Evolutionary conservation across 1,139 yeast species (phyloP).

Genomic region (Sugiyamaella pinicola): DNA sequence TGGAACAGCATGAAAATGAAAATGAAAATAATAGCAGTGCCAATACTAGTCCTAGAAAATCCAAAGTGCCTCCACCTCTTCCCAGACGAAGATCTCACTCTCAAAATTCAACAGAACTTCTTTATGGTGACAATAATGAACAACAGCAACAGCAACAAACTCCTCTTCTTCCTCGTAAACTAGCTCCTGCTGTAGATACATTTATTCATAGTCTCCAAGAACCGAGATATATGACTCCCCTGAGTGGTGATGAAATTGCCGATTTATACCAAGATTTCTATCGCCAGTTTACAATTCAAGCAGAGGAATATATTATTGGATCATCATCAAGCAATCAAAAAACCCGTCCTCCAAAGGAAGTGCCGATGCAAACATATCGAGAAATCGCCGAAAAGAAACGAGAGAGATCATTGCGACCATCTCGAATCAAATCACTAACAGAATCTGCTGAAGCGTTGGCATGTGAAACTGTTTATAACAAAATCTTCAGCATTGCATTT

Average conservation of each 20-base stretch:
- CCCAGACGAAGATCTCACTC: constrained; percentile 20
- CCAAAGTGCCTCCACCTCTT: constrained; percentile 20
- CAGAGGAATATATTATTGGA: constrained; percentile 35
- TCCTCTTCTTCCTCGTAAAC: constrained; percentile 18
- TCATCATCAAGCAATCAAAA: constrained; percentile 9
- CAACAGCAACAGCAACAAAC: constrained; percentile 1
- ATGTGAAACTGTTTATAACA: constrained; percentile 47
- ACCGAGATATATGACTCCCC: constrained; percentile 58
- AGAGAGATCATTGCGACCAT: constrained; percentile 33
- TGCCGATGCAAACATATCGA: constrained; percentile 39
- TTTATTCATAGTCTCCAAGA: constrained; percentile 56
- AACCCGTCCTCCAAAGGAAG: constrained; percentile 31
- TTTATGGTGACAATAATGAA: background rate
- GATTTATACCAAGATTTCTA: constrained; percentile 58
- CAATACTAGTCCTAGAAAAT: background rate
- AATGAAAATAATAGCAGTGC: background rate
- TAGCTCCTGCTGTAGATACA: constrained; percentile 40
- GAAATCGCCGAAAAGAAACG: constrained; percentile 41
- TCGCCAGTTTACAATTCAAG: constrained; percentile 39
- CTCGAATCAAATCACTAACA: constrained; percentile 38
- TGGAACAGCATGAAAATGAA: constrained; percentile 8
- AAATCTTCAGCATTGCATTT: constrained; percentile 39
- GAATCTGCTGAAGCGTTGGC: constrained; percentile 47
- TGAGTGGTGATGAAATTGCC: constrained; percentile 55
- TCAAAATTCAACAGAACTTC: constrained; percentile 9